Base-by-base conservation (phyloP, 805 yeast species). In the Yarrowia divulgata region DNA sequence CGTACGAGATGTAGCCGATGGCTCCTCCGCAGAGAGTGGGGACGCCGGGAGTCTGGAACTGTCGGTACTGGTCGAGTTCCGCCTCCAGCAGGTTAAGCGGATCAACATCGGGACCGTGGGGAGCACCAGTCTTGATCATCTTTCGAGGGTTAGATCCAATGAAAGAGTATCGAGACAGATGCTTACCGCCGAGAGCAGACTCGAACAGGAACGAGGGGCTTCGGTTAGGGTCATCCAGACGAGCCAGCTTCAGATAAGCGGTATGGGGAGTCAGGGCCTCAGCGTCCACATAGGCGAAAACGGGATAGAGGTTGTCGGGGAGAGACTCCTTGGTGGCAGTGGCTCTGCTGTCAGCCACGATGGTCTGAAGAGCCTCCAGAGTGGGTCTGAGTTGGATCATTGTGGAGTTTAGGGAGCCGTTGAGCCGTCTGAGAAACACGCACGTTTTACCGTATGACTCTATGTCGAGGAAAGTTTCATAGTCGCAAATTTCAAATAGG, bases 21-120 rank as follows among this genome's bases (percentile, higher is more conserved):
- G 98, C 98, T 72, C 99, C 99, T 70, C 99, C 99, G 74, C 93
- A 88, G 63, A 93, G 81, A 50, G 97, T 96, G 0, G 97, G 96
- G 7, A 73, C 68, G 14, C 71, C 70, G 14, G 67, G 67, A 6
- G 49, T 46, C 73, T 85, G 87, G 1, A 93, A 91, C 75, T 91
- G 92, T 69, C 82, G 85, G 75, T 85, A 85, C 49, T 82, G 78
- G 10, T 81, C 78, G 81, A 95, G 82, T 77, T 94, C 97, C 54
- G 85, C 73, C 77, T 95, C 97, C 72, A 95, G 82, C 3, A 90
- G 75, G 2, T 80, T 77, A 71, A 95, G 82, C 0, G 99, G 99
- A 78, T 95, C 99, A 34, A 86, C 86, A 73, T 90, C 90, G 1
- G 83, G 81, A 16, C 84, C 85, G 55, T 79, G 80, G 48, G 84